Evolutionary conservation across 306 rosid genomes (phyloP).

Genomic region (Casuarina glauca): DNA sequence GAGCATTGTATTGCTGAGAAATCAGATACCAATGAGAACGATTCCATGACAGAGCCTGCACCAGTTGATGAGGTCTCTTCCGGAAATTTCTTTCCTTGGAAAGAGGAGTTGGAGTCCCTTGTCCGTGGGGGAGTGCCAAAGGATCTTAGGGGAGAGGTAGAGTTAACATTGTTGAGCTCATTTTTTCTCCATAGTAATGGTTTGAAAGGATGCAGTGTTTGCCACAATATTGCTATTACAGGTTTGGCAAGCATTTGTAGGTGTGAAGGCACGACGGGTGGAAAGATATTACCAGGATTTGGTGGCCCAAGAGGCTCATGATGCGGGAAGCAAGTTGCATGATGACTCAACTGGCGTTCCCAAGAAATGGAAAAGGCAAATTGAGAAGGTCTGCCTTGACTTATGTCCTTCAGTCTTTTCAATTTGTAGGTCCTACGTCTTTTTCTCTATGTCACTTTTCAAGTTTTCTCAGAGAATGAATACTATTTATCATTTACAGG

Average conservation of each 20-base stretch:
- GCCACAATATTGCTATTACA: conserved; percentile 56
- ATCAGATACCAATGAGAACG: conserved; percentile 23
- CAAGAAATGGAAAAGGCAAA: conserved; percentile 90
- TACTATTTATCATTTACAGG: conserved; percentile 54
- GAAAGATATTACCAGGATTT: conserved; percentile 73
- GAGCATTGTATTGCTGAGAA: conserved; percentile 37
- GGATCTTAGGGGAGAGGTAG: conserved; percentile 97
- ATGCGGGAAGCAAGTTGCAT: conserved; percentile 42
- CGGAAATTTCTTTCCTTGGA: conserved; percentile 52
- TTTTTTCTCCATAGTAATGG: conserved; percentile 27
- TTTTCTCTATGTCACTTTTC: conserved; percentile 53
- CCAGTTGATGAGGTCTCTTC: conserved; percentile 34
- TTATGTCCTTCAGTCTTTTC: conserved; percentile 54
- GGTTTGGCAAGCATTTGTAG: conserved; percentile 99
- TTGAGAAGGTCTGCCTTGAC: conserved; percentile 99
- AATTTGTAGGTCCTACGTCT: conserved; percentile 87
- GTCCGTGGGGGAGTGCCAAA: conserved; percentile 90
- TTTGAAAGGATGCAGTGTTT: conserved; percentile 28
- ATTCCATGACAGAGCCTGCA: conserved; percentile 32
- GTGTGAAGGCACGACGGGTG: conserved; percentile 77
- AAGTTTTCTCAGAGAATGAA: conserved; percentile 56
- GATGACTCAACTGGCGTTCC: conserved; percentile 53
- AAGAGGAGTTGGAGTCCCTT: conserved; percentile 73
- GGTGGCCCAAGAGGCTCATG: conserved; percentile 58
- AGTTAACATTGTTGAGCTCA: conserved; percentile 27